Evolutionary conservation across 208 protist genomes (phyloP), one percentile per base, ranked within the genome.

Genomic region (Wallacemonas sp.): DNA sequence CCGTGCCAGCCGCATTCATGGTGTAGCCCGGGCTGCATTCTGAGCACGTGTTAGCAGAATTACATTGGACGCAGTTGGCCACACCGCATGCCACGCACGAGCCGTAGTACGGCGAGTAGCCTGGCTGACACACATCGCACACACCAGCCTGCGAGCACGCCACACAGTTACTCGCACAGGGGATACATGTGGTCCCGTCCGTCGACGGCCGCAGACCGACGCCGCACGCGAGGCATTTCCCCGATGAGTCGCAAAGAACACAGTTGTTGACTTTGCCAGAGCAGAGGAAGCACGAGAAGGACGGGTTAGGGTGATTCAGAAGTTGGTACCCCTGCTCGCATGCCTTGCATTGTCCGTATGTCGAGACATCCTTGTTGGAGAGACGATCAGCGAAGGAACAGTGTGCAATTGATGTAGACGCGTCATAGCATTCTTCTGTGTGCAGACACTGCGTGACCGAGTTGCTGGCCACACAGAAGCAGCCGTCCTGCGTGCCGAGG

Each of bases 261-360:
- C 44, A 51, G 44, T 51, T 51, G 19, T 51, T 51, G 44, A 51
- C 22, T 19, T 51, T 51, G 44, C 44, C 44, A 19, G 44, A 11
- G 44, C 44, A 51, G 14, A 51, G 19, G 44, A 51, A 51, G 44
- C 51, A 59, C 22, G 26, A 47, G 33, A 47, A 27, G 15, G 56
- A 62, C 22, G 51, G 28, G 9, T 34, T 51, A 8, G 45, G 45
- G 26, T 55, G 47, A 27, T 55, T 33, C 22, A 15, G 4, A 27
- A 55, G 47, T 27, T 55, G 47, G 34, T 55, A 55, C 24, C 47
- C 47, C 47, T 55, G 47, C 24, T 55, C 34, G 26, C 47, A 55
- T 9, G 47, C 6, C 47, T 55, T 55, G 47, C 47, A 55, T 11
- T 22, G n/a, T 5, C 47, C 47, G 47, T 55, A 55, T 8, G 47